Evolutionary conservation across 179 eudicot genomes (phyloP).

Genomic region (Monotropa hypopitys): DNA sequence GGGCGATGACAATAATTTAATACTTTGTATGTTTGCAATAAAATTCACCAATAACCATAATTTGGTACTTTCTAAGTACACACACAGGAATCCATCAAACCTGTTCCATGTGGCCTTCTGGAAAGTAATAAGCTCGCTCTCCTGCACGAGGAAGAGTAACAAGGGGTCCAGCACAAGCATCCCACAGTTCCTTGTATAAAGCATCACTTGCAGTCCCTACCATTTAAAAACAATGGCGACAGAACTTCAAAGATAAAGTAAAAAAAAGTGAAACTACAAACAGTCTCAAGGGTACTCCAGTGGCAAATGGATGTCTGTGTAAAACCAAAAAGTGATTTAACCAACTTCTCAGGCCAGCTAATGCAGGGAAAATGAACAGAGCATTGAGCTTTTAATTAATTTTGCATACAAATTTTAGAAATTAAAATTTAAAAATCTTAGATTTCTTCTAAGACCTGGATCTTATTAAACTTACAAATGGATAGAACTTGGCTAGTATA

Average conservation of each 20-base stretch:
- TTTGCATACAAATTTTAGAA: neutral
- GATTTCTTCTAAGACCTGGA: neutral
- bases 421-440: neutral
- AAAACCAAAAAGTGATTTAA: neutral
- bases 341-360: neutral
- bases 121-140: slow-evolving; percentile 85
- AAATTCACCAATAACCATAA: neutral
- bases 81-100: slow-evolving; percentile 19
- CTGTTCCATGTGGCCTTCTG: slow-evolving; percentile 98
- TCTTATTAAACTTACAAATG: neutral
- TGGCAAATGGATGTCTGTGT: neutral
- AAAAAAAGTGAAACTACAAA: neutral
- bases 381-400: neutral
- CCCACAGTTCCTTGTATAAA: slow-evolving; percentile 81
- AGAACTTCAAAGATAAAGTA: neutral
- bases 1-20: neutral
- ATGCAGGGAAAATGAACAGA: neutral
- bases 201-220: slow-evolving; percentile 31
- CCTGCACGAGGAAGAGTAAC: slow-evolving; percentile 71
- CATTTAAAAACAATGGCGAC: neutral
- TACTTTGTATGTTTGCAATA: neutral
- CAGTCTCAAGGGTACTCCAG: neutral
- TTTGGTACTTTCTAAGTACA: neutral
- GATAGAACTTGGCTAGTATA: neutral
- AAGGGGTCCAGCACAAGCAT: slow-evolving; percentile 93